These are phyloP conservation scores for Sclerotinia nivalis DNA, from an alignment of 2,329 filamentous ascomycete genomes.

Conservation along the genomic window DNA sequence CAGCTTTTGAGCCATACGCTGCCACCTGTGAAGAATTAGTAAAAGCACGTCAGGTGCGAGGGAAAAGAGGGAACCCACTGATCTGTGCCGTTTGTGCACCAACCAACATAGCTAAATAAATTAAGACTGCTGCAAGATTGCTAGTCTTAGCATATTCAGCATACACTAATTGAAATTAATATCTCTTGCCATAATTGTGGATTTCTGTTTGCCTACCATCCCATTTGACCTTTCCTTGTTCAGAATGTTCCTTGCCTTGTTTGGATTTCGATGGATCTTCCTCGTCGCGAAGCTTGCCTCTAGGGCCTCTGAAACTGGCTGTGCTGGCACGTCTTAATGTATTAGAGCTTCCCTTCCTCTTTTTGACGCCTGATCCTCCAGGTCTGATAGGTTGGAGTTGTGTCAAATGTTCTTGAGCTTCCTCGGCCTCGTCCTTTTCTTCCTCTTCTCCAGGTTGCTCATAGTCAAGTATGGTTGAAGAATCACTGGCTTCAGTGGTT, in stretches of 20 bases:
- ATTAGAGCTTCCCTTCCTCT: conserved; percentile 67
- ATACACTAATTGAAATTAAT: conserved; percentile 60
- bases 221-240: conserved; percentile 99
- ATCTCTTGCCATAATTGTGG: background rate
- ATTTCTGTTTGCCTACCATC: conserved; percentile 46
- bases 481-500: conserved; percentile 52
- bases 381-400: conserved; percentile 74
- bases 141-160: conserved; percentile 92
- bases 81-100: conserved; percentile 81
- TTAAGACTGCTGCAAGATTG: conserved; percentile 77
- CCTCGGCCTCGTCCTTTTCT: conserved; percentile 65
- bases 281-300: conserved; percentile 82
- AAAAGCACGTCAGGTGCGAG: conserved; percentile 11
- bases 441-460: conserved; percentile 53
- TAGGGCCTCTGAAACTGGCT: conserved; percentile 82
- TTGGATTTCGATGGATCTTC: conserved; percentile 76
- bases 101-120: conserved; percentile 78
- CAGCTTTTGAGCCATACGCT: conserved; percentile 93
- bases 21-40: conserved; percentile 54
- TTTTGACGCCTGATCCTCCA: conserved; percentile 52
- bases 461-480: conserved; percentile 53
- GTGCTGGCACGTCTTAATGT: conserved; percentile 89
- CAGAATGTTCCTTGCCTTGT: conserved; percentile 82
- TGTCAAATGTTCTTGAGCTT: conserved; percentile 75
- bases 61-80: conserved; percentile 49